These are phyloP conservation scores for Boletus huronensis DNA, from an alignment of 768 basidiomycete genomes.

Conservation along the genomic window DNA sequence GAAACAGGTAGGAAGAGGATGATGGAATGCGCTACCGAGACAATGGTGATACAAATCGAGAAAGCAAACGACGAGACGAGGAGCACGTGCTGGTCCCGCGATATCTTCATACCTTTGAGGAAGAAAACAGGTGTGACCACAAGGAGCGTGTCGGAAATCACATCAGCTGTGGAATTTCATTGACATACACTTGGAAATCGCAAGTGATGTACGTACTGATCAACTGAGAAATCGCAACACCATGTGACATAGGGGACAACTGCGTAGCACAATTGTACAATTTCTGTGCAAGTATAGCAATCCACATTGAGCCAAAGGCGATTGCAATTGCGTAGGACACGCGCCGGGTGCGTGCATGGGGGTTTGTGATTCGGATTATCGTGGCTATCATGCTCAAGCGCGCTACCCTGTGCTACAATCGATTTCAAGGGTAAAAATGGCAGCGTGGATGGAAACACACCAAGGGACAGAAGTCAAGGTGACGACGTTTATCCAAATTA, in stretches of 20 bases:
- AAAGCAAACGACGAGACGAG: slow-evolving; percentile 20
- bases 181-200: background rate
- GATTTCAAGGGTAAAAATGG: background rate
- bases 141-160: slow-evolving; percentile 15
- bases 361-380: slow-evolving; percentile 7
- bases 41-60: slow-evolving; percentile 20
- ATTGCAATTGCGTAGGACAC: background rate
- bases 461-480: slow-evolving; percentile 9
- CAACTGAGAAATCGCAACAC: slow-evolving; percentile 12
- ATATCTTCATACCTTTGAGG: slow-evolving; percentile 13
- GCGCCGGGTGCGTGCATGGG: background rate
- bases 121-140: slow-evolving; percentile 14
- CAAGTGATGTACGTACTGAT: slow-evolving; percentile 5
- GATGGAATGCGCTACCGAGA: slow-evolving; percentile 12
- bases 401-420: slow-evolving; percentile 3
- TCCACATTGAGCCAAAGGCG: slow-evolving; percentile 17
- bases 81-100: slow-evolving; percentile 10
- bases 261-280: background rate
- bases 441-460: background rate
- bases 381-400: slow-evolving; percentile 19
- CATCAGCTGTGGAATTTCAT: slow-evolving; percentile 15
- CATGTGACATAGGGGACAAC: background rate
- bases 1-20: slow-evolving; percentile 6
- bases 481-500: slow-evolving; percentile 1
- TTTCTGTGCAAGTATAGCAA: background rate